Evolutionary conservation across 345 rosid genomes (phyloP).

Genomic region (Pseudoturritis turrita): DNA sequence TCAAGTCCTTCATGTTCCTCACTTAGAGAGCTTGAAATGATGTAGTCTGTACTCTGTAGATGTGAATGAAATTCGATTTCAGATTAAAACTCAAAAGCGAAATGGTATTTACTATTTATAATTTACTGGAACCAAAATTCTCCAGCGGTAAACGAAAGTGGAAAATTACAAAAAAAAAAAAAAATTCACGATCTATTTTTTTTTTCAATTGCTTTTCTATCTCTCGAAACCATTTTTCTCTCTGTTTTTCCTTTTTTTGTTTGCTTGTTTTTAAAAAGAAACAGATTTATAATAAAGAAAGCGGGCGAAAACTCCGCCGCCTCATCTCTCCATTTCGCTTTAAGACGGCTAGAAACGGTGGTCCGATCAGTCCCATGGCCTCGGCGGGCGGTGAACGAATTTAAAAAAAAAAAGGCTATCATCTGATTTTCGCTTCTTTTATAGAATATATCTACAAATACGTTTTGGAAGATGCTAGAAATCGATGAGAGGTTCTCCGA

Average conservation of each 20-base stretch:
- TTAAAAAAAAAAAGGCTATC: neutral
- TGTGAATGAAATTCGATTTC: neutral
- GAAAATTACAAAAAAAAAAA: neutral
- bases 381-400: neutral
- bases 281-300: constrained; percentile 19
- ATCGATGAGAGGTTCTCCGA: constrained; percentile 91
- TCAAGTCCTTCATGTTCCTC: too few relatives aligned
- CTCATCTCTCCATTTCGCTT: constrained; percentile 28
- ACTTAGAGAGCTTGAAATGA: neutral
- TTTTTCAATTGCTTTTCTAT: neutral
- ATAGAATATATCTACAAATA: neutral
- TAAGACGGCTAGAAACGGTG: neutral
- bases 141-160: constrained; percentile 11
- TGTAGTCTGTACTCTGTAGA: neutral
- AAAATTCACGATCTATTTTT: neutral
- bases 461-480: constrained; percentile 33
- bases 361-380: constrained; percentile 21
- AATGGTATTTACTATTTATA: constrained; percentile 19
- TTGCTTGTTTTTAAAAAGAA: neutral
- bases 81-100: constrained; percentile 1
- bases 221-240: constrained; percentile 14
- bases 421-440: neutral
- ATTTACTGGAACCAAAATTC: constrained; percentile 21
- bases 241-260: neutral
- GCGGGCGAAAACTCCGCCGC: constrained; percentile 37